Base-by-base conservation (phyloP, 305 asterid genomes). In the Solanum chacoense region DNA sequence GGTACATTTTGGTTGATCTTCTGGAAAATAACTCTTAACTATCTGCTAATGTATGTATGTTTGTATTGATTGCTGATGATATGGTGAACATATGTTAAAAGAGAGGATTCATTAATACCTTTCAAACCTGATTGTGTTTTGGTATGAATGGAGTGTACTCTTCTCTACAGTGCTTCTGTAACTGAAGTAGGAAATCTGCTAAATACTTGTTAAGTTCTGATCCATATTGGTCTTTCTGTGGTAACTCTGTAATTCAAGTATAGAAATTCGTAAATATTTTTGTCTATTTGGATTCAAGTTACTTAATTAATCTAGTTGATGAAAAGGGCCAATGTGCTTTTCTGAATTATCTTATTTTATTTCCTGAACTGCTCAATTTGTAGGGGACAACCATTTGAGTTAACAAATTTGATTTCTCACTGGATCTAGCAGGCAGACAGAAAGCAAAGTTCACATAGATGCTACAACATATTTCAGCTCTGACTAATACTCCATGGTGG, bases 1-100 rank as follows among this genome's bases (percentile, higher is more conserved):
- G 99, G 99, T 91, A 98, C 97, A 50, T 97, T 96, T 90, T 59
- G 69, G 69, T 59, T 59, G 0, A 20, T 59, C 26, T 59, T 96
- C 93, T 97, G 96, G 99, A 97, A 95, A 85, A 89, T 95, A 85
- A 95, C 98, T 26, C 88, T 96, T 87, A 95, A 94, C 29, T 98
- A 95, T 42, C 87, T 59, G 69, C 26, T 59, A 59, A 20, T 59
- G 0, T 59, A 59, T 59, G 69, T 59, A 0, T 20, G 69, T 89
- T 97, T 73, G 90, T 97, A 31, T 87, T 97, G 86, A 89, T 93
- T 80, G 97, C 99, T 29, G 98, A 97, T 92, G 98, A 96, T 91
- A 96, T 79, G 98, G 99, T 37, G 99, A 97, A 94, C 98, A 98
- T 97, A 94, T 88, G 90, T 74, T 69, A 20, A 89, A 80, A 40